Percentiles rank a stretch among this genome's conserved stretches.
phyloP scores from a whole-genome alignment of 2,329 filamentous ascomycete genomes.

The Fonsecaea monophora region DNA sequence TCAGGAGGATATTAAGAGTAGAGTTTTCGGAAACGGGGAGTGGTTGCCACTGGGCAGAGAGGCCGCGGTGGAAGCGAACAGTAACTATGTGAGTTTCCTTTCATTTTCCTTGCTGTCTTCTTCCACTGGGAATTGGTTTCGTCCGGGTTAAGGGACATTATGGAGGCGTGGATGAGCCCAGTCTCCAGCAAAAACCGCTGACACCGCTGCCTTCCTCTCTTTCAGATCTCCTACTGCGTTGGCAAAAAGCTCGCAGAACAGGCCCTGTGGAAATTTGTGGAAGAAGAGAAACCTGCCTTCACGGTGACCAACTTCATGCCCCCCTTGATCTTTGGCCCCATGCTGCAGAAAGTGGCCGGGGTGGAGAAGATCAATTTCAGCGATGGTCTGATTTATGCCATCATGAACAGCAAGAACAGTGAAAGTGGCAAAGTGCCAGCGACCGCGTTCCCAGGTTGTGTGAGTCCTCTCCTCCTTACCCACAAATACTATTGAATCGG shows the following conservation, averaged over 20 bases:
- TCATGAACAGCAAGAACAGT: slow-evolving; percentile 27
- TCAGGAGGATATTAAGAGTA: slow-evolving; percentile 31
- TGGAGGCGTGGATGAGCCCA: neutral
- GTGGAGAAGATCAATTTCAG: slow-evolving; percentile 73
- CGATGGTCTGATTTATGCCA: slow-evolving; percentile 69
- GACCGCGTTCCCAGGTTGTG: slow-evolving; percentile 27
- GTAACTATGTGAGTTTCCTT: slow-evolving; percentile 26
- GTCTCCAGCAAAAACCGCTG: slow-evolving; percentile 32
- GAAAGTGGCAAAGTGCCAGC: slow-evolving; percentile 27
- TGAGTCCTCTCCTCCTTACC: slow-evolving; percentile 10
- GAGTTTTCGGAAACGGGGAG: slow-evolving; percentile 23
- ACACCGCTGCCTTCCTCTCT: neutral
- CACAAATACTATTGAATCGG: neutral
- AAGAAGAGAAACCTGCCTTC: slow-evolving; percentile 63
- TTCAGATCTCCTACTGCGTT: slow-evolving; percentile 50
- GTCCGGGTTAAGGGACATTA: neutral
- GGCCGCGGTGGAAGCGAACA: slow-evolving; percentile 30
- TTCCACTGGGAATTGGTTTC: neutral
- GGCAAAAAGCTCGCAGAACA: slow-evolving; percentile 70
- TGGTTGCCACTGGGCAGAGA: slow-evolving; percentile 28
- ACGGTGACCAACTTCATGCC: slow-evolving; percentile 67
- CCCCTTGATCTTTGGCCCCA: slow-evolving; percentile 68
- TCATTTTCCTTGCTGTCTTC: neutral
- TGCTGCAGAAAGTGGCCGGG: slow-evolving; percentile 67
- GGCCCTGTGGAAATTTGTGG: slow-evolving; percentile 69